These are phyloP conservation scores for Amborella trichopoda DNA, from an alignment of 164 flowering plant genomes.

Conservation along the genomic window DNA sequence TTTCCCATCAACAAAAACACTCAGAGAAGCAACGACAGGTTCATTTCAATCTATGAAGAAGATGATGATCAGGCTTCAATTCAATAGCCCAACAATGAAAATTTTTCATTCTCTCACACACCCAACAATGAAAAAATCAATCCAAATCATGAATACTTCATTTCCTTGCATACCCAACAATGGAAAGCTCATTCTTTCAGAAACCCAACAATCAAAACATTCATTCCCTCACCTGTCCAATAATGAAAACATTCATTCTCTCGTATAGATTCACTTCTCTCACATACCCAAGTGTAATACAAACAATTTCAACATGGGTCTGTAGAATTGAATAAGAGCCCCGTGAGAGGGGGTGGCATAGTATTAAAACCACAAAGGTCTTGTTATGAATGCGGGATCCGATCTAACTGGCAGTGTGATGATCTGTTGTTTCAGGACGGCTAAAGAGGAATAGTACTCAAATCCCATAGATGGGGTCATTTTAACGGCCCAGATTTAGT, in stretches of 20 bases:
- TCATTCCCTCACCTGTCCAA: too few relatives aligned
- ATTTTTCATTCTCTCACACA: background rate
- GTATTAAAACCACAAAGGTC: slow-evolving; percentile 4
- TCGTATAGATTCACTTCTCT: too few relatives aligned
- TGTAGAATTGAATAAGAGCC: background rate
- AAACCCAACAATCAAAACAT: too few relatives aligned
- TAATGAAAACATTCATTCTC: too few relatives aligned
- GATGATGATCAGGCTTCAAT: background rate
- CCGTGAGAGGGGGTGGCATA: background rate
- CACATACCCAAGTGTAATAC: background rate
- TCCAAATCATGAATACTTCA: background rate
- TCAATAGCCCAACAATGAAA: background rate
- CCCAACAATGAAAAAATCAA: background rate
- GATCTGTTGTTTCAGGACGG: slow-evolving; percentile 7
- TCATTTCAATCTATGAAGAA: slow-evolving; percentile 4
- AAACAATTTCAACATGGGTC: background rate
- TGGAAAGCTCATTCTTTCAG: too few relatives aligned
- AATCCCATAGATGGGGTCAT: slow-evolving; percentile 1
- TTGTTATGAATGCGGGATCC: slow-evolving; percentile 30
- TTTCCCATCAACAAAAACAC: slow-evolving; percentile 51
- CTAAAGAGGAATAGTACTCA: slow-evolving; percentile 1
- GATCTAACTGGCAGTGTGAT: slow-evolving; percentile 29
- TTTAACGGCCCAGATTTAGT: slow-evolving; percentile 54
- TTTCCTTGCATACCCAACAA: background rate
- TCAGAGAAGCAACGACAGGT: too few relatives aligned